phyloP scores from a whole-genome alignment of 768 basidiomycete species.

The Asterophora parasitica region DNA sequence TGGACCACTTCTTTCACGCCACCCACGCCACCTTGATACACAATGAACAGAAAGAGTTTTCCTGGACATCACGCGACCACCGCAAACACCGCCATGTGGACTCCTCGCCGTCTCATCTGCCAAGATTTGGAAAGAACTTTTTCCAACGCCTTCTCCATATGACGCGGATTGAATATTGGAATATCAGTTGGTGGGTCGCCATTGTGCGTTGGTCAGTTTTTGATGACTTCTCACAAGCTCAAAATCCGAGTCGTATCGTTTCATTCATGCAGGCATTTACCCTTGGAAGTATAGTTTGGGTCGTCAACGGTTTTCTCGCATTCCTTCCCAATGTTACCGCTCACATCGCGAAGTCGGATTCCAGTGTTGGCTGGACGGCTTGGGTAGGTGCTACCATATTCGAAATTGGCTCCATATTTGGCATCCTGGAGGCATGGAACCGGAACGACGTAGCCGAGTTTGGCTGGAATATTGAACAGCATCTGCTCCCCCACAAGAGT shows the following conservation, averaged over 20 bases:
- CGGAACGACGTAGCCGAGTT: slow-evolving; percentile 35
- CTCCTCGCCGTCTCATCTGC: slow-evolving; percentile 19
- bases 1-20: slow-evolving; percentile 30
- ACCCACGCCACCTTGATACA: slow-evolving; percentile 28
- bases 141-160: slow-evolving; percentile 24
- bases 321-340: slow-evolving; percentile 42
- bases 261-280: slow-evolving; percentile 29
- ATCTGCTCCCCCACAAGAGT: slow-evolving; percentile 7
- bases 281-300: slow-evolving; percentile 44
- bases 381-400: slow-evolving; percentile 60
- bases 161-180: slow-evolving; percentile 36
- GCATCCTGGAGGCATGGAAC: slow-evolving; percentile 53
- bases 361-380: slow-evolving; percentile 41
- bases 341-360: slow-evolving; percentile 23
- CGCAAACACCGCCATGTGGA: slow-evolving; percentile 30
- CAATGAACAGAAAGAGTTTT: slow-evolving; percentile 11
- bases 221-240: neutral
- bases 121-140: slow-evolving; percentile 15
- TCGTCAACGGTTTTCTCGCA: slow-evolving; percentile 51
- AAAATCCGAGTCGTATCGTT: neutral
- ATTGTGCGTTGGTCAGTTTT: slow-evolving; percentile 20
- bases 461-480: slow-evolving; percentile 26
- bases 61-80: slow-evolving; percentile 39
- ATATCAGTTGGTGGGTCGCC: slow-evolving; percentile 42
- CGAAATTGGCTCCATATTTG: slow-evolving; percentile 48